Evolutionary conservation across 129 eudicot genomes (phyloP), one percentile per base, ranked within the genome.

Genomic region (Silybum marianum): DNA sequence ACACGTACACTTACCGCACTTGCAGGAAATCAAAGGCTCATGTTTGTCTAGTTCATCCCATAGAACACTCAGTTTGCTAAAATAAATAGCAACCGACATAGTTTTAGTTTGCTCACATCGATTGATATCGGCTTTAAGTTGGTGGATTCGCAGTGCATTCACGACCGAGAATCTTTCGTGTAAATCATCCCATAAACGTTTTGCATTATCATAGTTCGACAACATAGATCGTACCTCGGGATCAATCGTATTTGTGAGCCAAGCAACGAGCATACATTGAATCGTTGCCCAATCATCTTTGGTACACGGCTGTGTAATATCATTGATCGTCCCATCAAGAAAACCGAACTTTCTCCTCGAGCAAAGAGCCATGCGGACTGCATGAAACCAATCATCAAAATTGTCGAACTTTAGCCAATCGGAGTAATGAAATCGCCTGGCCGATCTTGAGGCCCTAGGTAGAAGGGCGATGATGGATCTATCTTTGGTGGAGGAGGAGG

Each of bases 171-270:
- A 71, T 9, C 22, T 30, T 71, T 71, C 75, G 34, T 71, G 39
- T 9, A 71, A 32, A 36, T 71, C 75, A 32, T 32, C 44, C 48
- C 39, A 71, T 71, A 71, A 32, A 10, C 48, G 51, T 71, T 71
- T 71, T 12, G 42, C 75, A 32, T 71, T 34, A 71, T 71, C 75
- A 32, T 32, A 71, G 38, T 32, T 71, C 12, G 75, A 71, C n/a
- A 71, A 13, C 40, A 71, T 71, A 71, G 44, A 71, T 24, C 75
- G 48, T 71, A 25, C 75, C 75, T 30, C 44, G 0, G 6, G 48
- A 34, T 32, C 74, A 25, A 70, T 25, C 2, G 6, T 25, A 70
- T 25, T 25, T 13, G 30, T 26, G 30, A 26, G 30, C 30, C 30
- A 26, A 26, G 30, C 30, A 26, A 26, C 30, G 30, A 26, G 39